Conservation (phyloP, 225 moss, liverwort and hornwort species). For the Physcomitrellopsis africana region DNA sequence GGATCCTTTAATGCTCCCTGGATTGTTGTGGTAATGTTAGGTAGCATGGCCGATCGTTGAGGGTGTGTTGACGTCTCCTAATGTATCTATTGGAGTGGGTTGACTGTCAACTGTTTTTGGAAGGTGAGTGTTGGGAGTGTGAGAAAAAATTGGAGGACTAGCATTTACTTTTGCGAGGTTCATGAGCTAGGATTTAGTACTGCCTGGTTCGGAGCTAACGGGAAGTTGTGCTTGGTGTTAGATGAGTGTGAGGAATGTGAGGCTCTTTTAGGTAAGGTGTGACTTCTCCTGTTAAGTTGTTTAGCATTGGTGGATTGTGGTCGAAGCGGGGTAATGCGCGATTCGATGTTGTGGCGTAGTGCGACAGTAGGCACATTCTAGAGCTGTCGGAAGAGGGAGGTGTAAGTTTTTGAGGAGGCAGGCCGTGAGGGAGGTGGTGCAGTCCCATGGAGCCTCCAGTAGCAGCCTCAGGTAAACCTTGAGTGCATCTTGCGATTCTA, state of each 20-base stretch:
- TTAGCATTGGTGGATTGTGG: not conserved
- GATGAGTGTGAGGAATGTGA: not conserved
- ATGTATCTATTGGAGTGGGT: no score
- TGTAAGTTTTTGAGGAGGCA: not conserved
- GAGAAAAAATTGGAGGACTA: no score
- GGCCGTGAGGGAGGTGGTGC: slow-evolving; percentile 13
- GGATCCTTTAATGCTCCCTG: no score
- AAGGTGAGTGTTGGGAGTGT: no score
- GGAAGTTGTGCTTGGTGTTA: not conserved
- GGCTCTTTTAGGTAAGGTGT: not conserved
- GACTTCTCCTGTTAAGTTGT: no score
- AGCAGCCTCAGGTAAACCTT: slow-evolving; percentile 36
- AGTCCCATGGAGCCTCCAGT: slow-evolving; percentile 47
- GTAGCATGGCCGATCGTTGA: no score
- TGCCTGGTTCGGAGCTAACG: not conserved
- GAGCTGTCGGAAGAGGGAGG: not conserved
- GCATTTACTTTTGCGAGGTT: not conserved
- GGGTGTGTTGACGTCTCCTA: no score
- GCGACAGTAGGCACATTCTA: not conserved
- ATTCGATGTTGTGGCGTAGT: not conserved
- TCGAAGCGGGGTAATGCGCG: not conserved
- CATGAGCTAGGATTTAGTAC: no score
- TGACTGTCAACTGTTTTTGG: no score
- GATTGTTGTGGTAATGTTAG: no score
- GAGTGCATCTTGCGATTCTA: no score